These are phyloP conservation scores for Sphagnum magellanicum DNA, from an alignment of 228 moss, liverwort and hornwort genomes.

Conservation along the genomic window DNA sequence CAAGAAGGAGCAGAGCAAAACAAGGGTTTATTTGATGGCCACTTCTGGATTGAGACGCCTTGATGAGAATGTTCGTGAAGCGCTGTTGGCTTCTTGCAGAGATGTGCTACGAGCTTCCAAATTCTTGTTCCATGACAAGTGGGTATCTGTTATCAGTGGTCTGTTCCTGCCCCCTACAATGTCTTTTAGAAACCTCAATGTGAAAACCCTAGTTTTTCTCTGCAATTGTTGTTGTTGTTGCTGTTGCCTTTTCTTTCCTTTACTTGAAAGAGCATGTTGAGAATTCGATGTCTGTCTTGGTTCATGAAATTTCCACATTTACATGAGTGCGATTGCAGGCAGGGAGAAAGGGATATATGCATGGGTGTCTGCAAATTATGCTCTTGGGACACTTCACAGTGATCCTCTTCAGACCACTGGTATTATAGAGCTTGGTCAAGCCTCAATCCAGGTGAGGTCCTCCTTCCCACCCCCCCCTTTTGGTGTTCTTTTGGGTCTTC, in stretches of 20 bases:
- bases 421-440: slow-evolving; percentile 90
- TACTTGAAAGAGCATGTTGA: no score
- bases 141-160: slow-evolving; percentile 95
- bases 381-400: slow-evolving; percentile 70
- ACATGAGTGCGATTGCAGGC: slow-evolving; percentile 27
- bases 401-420: slow-evolving; percentile 77
- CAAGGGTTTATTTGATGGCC: slow-evolving; percentile 87
- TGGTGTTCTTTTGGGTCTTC: no score
- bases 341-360: slow-evolving; percentile 87
- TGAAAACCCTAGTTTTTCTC: no score
- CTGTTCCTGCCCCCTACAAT: background rate
- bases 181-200: no score
- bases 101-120: slow-evolving; percentile 44
- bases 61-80: slow-evolving; percentile 53
- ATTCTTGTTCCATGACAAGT: slow-evolving; percentile 71
- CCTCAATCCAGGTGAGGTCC: slow-evolving; percentile 65
- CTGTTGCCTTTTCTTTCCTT: no score
- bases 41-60: slow-evolving; percentile 89
- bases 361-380: slow-evolving; percentile 97
- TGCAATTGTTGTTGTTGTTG: no score
- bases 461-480: no score
- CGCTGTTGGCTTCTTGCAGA: slow-evolving; percentile 70
- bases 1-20: slow-evolving; percentile 52
- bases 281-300: no score
- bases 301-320: no score